phyloP scores from a whole-genome alignment of 1,139 yeast genomes.

The Magnusiomyces tetraspermus region DNA sequence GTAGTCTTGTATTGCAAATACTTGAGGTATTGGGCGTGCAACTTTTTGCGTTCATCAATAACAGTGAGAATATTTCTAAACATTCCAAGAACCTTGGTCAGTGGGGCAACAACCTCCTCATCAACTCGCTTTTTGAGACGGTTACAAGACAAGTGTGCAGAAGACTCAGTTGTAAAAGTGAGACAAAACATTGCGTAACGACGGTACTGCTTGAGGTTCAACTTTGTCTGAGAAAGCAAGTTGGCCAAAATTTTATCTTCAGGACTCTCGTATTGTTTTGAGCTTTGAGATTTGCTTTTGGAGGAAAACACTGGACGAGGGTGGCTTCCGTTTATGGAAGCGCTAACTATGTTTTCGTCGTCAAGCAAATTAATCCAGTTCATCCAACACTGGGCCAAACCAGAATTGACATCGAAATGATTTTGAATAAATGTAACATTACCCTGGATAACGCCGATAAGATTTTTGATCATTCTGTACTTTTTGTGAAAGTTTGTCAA shows the following conservation, averaged over 20 bases:
- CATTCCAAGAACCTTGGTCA: constrained; percentile 21
- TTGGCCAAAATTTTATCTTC: not conserved
- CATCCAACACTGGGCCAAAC: constrained; percentile 23
- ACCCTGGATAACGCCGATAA: constrained; percentile 21
- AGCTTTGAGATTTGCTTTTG: not conserved
- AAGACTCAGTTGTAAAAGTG: constrained; percentile 21
- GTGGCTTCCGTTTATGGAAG: not conserved
- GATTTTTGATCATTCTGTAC: constrained; percentile 16
- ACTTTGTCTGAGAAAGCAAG: not conserved
- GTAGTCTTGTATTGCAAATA: constrained; percentile 20
- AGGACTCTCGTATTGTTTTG: not conserved
- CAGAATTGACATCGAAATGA: constrained; percentile 21
- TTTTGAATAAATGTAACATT: constrained; percentile 18
- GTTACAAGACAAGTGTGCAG: constrained; percentile 21
- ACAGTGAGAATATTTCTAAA: constrained; percentile 21
- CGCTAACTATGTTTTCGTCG: not conserved
- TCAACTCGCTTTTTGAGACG: constrained; percentile 20
- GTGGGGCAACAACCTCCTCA: constrained; percentile 22
- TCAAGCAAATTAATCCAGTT: constrained; percentile 18
- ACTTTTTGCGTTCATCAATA: constrained; percentile 19
- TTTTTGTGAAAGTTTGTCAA: constrained; percentile 19
- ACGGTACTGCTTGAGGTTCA: constrained; percentile 8
- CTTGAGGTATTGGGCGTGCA: constrained; percentile 19
- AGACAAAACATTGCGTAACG: constrained; percentile 22
- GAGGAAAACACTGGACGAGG: not conserved